Base-by-base conservation (phyloP, 2,329 filamentous ascomycete species). In the Sclerotiophoma versabilis region DNA sequence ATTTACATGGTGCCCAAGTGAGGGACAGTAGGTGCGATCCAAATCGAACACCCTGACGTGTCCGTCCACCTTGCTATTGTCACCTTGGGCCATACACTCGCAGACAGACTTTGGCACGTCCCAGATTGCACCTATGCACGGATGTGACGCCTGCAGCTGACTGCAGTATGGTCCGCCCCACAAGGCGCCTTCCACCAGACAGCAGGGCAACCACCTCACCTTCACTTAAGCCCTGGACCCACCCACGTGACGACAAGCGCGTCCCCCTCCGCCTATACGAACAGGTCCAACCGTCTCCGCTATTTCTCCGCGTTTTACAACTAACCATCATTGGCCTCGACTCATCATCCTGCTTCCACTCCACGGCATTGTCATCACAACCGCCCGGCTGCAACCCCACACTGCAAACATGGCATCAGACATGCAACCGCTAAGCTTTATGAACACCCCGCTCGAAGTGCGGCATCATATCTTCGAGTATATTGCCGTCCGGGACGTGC, bases 371-470 rank as follows among this genome's bases (percentile, higher is more conserved):
- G 10, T 3, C 27, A 43, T n/a, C 12, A 17, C 43, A 29, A 17
- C 20, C 30, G 14, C 26, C 33, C 14, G 1, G 12, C 25, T 10
- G 14, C 37, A 20, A 15, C 25, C 14, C 11, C 19, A 15, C n/a
- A 29, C 15, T 37, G 2, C 38, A 36, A 20, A 22, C 17, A 55
- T 55, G 52, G 17, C 34, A 1, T 20, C 17, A 29, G 34, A 41
- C 23, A 25, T 32, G 5, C 41, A 46, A 3, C 12, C 34, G 4
- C 46, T 26, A 4, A 42, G 23, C 9, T 46, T 74, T 22, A 58
- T 67, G 51, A 42, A 19, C 44, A 59, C 73, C 9, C 72, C 72
- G 3, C 60, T 73, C 39, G 72, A 75, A 59, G 41, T 74, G 20
- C 69, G 72, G 30, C 62, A 72, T 39, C 45, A 46, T 14, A 69